These are phyloP conservation scores for Sporothrix euskadiensis DNA, from an alignment of 2,329 filamentous ascomycete genomes.

Conservation along the genomic window DNA sequence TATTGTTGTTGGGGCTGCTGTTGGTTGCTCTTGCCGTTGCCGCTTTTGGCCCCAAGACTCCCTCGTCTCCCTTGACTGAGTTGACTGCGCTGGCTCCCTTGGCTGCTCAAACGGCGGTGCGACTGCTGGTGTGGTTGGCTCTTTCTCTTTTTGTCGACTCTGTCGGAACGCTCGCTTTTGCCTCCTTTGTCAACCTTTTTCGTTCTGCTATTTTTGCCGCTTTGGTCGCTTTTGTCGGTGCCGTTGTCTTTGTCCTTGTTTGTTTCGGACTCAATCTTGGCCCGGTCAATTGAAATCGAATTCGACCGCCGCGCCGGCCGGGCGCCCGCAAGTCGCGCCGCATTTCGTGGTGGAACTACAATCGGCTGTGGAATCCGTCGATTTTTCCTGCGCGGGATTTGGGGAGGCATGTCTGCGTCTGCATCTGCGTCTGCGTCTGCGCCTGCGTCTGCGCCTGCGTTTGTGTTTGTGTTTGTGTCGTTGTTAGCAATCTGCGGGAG, in stretches of 20 bases:
- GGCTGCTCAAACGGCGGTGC: conserved; percentile 1
- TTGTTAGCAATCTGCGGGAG: not conserved
- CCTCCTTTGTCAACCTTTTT: not conserved
- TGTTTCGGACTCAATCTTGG: not conserved
- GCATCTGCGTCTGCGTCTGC: not conserved
- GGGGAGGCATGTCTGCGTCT: not conserved
- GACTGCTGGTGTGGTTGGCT: not conserved
- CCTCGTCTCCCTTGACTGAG: conserved; percentile 14
- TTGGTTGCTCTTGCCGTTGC: not conserved
- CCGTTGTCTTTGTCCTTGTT: not conserved
- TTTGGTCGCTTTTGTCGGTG: not conserved
- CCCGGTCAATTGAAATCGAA: not conserved
- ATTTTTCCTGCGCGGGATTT: conserved; percentile 5
- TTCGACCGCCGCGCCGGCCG: not conserved
- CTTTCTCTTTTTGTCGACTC: not conserved
- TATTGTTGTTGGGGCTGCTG: not conserved
- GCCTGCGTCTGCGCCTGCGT: not conserved
- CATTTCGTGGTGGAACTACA: conserved; percentile 36
- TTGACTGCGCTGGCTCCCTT: conserved; percentile 2
- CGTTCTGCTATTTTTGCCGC: not conserved
- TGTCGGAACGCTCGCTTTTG: not conserved
- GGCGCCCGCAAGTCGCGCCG: not conserved
- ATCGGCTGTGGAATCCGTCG: conserved; percentile 39
- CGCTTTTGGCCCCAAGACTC: not conserved
- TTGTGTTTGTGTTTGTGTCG: not conserved